Percentiles rank a stretch among this genome's conserved stretches.
phyloP scores from a whole-genome alignment of 345 rosid species.

The Clarkia xantiana region DNA sequence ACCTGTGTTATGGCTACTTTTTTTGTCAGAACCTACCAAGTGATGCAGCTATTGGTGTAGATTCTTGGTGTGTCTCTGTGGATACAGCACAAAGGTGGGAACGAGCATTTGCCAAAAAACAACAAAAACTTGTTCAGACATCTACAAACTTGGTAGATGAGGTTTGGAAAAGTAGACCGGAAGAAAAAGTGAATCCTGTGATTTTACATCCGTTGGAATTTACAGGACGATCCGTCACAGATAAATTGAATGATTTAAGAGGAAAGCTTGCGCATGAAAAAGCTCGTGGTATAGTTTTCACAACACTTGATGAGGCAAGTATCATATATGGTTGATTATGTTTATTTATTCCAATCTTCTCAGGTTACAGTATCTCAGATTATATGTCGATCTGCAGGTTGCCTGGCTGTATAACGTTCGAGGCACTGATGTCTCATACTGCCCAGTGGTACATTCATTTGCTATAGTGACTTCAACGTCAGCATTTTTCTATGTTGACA shows the following conservation, averaged over 20 bases:
- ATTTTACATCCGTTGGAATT: constrained; percentile 56
- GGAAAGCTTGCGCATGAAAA: constrained; percentile 36
- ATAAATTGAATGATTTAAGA: constrained; percentile 55
- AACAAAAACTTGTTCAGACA: constrained; percentile 60
- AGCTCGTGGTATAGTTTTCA: constrained; percentile 50
- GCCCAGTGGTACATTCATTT: constrained; percentile 93
- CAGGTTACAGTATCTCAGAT: not conserved
- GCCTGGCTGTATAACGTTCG: constrained; percentile 96
- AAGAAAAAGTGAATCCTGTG: constrained; percentile 42
- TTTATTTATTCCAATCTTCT: not conserved
- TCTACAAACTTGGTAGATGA: constrained; percentile 65
- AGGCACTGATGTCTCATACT: constrained; percentile 75
- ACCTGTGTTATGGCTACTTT: not conserved
- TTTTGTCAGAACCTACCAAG: constrained; percentile 50
- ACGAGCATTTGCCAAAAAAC: constrained; percentile 37
- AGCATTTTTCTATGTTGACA: constrained; percentile 70
- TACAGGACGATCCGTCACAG: constrained; percentile 48
- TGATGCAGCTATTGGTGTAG: constrained; percentile 63
- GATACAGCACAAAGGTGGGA: constrained; percentile 83
- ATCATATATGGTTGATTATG: constrained; percentile 1
- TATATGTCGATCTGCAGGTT: constrained; percentile 41
- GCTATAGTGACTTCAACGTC: constrained; percentile 55
- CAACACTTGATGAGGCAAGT: constrained; percentile 81
- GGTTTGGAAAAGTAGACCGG: constrained; percentile 70
- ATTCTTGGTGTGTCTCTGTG: constrained; percentile 77